A percentile compares a stretch with the other conserved stretches of the same genome.
phyloP scores from a whole-genome alignment of 2,329 filamentous ascomycete species.

The Xylariaceae sp. region DNA sequence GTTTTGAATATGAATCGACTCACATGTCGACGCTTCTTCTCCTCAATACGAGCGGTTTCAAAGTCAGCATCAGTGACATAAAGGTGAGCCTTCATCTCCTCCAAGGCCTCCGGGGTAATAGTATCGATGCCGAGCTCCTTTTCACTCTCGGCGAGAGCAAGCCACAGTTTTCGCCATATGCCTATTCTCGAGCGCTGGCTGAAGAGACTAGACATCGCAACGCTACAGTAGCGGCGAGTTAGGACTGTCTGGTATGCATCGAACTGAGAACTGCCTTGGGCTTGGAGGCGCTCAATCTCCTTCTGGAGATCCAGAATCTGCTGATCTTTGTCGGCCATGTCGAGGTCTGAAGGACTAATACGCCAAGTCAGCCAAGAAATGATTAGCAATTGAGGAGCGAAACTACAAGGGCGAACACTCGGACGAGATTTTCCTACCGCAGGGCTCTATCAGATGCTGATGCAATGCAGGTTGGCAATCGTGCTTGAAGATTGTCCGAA shows the following conservation, averaged over 20 bases:
- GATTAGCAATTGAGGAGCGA: neutral
- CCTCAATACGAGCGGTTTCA: slow-evolving; percentile 66
- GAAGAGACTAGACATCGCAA: slow-evolving; percentile 76
- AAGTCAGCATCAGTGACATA: slow-evolving; percentile 75
- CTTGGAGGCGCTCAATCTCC: slow-evolving; percentile 12
- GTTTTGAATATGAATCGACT: neutral
- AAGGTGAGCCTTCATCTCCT: slow-evolving; percentile 69
- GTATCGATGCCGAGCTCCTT: slow-evolving; percentile 68
- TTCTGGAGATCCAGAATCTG: slow-evolving; percentile 11
- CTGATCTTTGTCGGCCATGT: slow-evolving; percentile 13
- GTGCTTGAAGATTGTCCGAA: slow-evolving; percentile 2
- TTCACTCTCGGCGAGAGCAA: slow-evolving; percentile 76
- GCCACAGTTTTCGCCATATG: slow-evolving; percentile 75
- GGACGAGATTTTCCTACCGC: neutral
- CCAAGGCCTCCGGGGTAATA: slow-evolving; percentile 69
- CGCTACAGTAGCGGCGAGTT: slow-evolving; percentile 65
- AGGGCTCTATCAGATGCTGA: neutral
- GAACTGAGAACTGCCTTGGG: slow-evolving; percentile 26
- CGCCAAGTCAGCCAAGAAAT: neutral
- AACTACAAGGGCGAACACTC: neutral
- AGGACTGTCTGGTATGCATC: slow-evolving; percentile 63
- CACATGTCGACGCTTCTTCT: slow-evolving; percentile 60
- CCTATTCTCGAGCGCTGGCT: slow-evolving; percentile 66
- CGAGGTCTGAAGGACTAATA: neutral
- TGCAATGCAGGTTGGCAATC: neutral